phyloP scores from a whole-genome alignment of 2,329 filamentous ascomycete species.

The Sphaerulina musiva region DNA sequence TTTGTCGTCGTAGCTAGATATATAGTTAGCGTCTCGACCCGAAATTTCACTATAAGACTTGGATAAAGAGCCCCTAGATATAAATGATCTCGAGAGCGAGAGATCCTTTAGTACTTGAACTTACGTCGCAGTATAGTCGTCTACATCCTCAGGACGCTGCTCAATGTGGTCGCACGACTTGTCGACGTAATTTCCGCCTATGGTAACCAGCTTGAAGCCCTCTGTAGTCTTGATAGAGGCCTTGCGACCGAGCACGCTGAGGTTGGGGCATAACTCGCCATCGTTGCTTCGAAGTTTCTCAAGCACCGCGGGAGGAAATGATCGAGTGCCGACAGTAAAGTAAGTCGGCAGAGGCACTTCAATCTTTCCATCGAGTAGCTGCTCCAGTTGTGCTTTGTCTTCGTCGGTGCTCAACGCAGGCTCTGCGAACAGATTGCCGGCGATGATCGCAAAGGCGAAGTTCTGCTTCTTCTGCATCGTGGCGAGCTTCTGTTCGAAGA shows the following conservation, averaged over 20 bases:
- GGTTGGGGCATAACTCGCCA: slow-evolving; percentile 74
- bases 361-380: slow-evolving; percentile 66
- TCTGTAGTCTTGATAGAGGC: slow-evolving; percentile 84
- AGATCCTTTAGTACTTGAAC: too few relatives aligned
- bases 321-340: slow-evolving; percentile 70
- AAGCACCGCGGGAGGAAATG: slow-evolving; percentile 66
- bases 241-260: slow-evolving; percentile 82
- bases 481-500: slow-evolving; percentile 68
- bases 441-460: slow-evolving; percentile 78
- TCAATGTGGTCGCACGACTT: background rate
- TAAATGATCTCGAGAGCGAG: too few relatives aligned
- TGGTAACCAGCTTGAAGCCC: slow-evolving; percentile 75
- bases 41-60: too few relatives aligned
- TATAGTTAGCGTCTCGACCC: too few relatives aligned
- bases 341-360: slow-evolving; percentile 76
- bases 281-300: slow-evolving; percentile 66
- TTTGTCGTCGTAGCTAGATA: slow-evolving; percentile 51
- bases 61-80: too few relatives aligned
- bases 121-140: slow-evolving; percentile 66
- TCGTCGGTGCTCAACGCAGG: slow-evolving; percentile 41
- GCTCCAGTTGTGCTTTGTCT: slow-evolving; percentile 37
- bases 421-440: slow-evolving; percentile 72
- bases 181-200: slow-evolving; percentile 58
- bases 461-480: slow-evolving; percentile 78
- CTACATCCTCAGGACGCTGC: slow-evolving; percentile 30